Base-by-base conservation (phyloP, 2,329 filamentous ascomycete genomes). In the Colletotrichum incanum region DNA sequence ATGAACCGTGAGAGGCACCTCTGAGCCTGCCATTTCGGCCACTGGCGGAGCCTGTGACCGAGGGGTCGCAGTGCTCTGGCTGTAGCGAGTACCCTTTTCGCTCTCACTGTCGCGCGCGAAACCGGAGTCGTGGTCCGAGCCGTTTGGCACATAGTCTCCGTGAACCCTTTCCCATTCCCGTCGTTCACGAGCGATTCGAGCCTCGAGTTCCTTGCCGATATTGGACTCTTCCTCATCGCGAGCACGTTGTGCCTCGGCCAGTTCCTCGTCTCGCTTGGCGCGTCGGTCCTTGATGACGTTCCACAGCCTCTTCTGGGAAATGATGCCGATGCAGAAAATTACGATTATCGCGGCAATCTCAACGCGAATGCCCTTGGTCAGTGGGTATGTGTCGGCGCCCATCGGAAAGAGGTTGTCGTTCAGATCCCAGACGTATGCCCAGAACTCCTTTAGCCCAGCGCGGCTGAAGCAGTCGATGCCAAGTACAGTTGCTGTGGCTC, bases 361-460 rank as follows among this genome's bases (percentile, higher is more conserved):
- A 18, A 96, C 95, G 49, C 91, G 90, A 67, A 98, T 96, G 2
- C 94, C 94, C 76, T 92, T 93, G 0, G 94, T 98, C 16, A 98
- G 84, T 0, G 96, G 96, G 79, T 97, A 98, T 0, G 93, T 94
- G 59, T 87, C 86, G 1, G 93, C 93, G 47, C 90, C 89, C 2
- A 94, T 83, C 0, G 95, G 95, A 77, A 98, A 98, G 0, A 95
- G 84, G 62, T 93, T 87, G 52, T 91, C 85, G 80, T 98, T 98
- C 49, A 98, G 82, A 56, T 85, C 85, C 96, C 96, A 98, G 47
- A 97, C 87, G 80, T 97, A 98, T 7, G 94, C 88, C 96, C 96
- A 98, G 76, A 98, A 98, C 80, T 98, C 96, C 81, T 98, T 98
- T 76, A 97, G 84, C 0, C 96, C 96, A n/a, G 95, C 94, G 74